Evolutionary conservation across 441 rosid species (phyloP).

Genomic region (Syzygium malaccense): DNA sequence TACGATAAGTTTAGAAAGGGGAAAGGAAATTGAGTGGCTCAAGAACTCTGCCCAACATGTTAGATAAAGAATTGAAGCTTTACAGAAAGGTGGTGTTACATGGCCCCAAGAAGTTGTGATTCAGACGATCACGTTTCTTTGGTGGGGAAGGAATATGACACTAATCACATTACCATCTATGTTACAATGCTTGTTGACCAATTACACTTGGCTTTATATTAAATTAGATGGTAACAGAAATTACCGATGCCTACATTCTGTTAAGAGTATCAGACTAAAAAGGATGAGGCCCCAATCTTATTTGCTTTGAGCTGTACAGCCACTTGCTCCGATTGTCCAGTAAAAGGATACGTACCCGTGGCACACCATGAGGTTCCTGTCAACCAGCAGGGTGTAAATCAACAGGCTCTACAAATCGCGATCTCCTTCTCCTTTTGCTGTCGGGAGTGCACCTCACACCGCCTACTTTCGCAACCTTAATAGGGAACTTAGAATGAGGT

Average conservation of each 20-base stretch:
- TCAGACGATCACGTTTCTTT: not conserved
- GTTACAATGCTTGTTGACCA: not conserved
- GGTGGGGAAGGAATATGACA: not conserved
- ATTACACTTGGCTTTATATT: not conserved
- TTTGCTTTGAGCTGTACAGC: not conserved
- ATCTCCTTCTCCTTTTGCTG: conserved; percentile 59
- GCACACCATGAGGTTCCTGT: not conserved
- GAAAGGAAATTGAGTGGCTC: not conserved
- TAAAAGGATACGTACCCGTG: not conserved
- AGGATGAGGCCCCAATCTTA: not conserved
- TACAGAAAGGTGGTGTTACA: not conserved
- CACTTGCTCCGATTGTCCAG: not conserved
- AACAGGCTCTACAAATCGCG: conserved; percentile 31
- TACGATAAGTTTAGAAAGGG: not conserved
- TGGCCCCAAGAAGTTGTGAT: not conserved
- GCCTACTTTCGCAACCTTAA: conserved; percentile 40
- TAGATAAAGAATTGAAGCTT: not conserved
- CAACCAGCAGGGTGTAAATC: conserved; percentile 28
- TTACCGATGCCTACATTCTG: not conserved
- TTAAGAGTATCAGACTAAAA: not conserved
- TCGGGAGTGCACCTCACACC: conserved; percentile 55
- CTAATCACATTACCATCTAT: not conserved
- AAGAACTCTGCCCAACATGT: not conserved
- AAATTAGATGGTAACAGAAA: not conserved
- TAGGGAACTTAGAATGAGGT: conserved; percentile 27